Evolutionary conservation across 495 filamentous ascomycete genomes (phyloP).

Genomic region (Xylaria grammica): DNA sequence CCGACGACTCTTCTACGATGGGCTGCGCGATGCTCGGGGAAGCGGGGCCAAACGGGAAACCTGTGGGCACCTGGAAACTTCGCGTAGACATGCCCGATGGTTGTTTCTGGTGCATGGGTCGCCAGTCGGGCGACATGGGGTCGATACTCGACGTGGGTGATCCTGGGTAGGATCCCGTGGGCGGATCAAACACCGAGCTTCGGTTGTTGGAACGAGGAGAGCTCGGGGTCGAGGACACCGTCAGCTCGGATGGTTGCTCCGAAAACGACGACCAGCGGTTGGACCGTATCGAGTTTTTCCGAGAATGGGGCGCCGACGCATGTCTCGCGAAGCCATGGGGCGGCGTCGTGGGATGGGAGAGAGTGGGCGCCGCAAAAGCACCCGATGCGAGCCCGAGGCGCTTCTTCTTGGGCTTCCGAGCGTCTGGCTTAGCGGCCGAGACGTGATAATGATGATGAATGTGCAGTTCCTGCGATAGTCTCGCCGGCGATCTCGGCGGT

Average conservation of each 20-base stretch:
- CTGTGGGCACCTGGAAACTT: slow-evolving; percentile 45
- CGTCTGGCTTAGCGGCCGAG: slow-evolving; percentile 63
- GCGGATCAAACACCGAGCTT: slow-evolving; percentile 77
- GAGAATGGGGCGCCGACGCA: slow-evolving; percentile 68
- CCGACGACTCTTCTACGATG: slow-evolving; percentile 34
- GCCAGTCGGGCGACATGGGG: slow-evolving; percentile 62
- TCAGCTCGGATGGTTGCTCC: slow-evolving; percentile 62
- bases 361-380: slow-evolving; percentile 60
- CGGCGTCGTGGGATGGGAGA: slow-evolving; percentile 45
- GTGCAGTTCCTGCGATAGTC: slow-evolving; percentile 75
- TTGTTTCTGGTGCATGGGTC: slow-evolving; percentile 55
- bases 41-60: slow-evolving; percentile 25
- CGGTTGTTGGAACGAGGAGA: slow-evolving; percentile 79
- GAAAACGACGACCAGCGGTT: slow-evolving; percentile 72
- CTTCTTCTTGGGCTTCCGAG: slow-evolving; percentile 72
- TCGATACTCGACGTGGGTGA: slow-evolving; percentile 74
- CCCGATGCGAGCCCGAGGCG: slow-evolving; percentile 65
- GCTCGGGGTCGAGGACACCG: slow-evolving; percentile 74
- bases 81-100: slow-evolving; percentile 59
- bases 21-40: slow-evolving; percentile 26
- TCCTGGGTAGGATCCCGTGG: slow-evolving; percentile 66
- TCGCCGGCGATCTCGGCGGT: slow-evolving; percentile 33
- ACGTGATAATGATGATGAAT: slow-evolving; percentile 93
- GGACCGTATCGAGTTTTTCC: slow-evolving; percentile 59
- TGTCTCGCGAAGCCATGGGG: slow-evolving; percentile 35